Base-by-base conservation (phyloP, 371 early-diverging fungal genomes). In the Encephalitozoon hellem region DNA sequence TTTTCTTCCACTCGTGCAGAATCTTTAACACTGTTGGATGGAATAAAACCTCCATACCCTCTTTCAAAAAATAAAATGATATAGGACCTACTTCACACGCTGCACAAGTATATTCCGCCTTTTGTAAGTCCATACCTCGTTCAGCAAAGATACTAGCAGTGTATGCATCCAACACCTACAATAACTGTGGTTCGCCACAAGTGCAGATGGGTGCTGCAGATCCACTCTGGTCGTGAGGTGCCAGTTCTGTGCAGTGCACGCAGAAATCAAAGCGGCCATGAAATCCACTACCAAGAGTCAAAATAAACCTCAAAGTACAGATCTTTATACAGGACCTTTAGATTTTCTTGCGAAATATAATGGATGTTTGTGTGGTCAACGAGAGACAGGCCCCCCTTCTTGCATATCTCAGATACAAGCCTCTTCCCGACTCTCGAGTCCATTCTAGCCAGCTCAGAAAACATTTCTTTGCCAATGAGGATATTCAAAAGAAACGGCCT, bases 401-500 rank as follows among this genome's bases (percentile, higher is more conserved):
- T 25, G 26, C 75, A 54, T 23, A 68, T 43, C 42, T 12, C 54
- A 59, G 55, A 32, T 38, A 51, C 8, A 32, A 74, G 59, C 4
- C 34, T 54, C n/a, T 28, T 39, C 21, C 15, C 43, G 9, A 4
- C 53, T 8, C 54, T 43, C 9, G 52, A 25, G 4, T 59, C 15
- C 18, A 21, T 41, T 12, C 8, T 30, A 12, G 59, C 67, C 39
- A 68, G 34, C 42, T 55, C 47, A 23, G 51, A 67, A 65, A 77
- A 77, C 42, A 41, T 54, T 18, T 71, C 38, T n/a, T 30, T 71
- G 23, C 28, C 42, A 15, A 77, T n/a, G 9, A 77, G 42, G 9
- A 77, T 28, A 21, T 64, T 65, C n/a, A 65, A 18, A 9, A 77
- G 38, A 65, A 77, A 77, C 12, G 77, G 71, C 15, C 77, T 64